Percentiles rank a stretch among this genome's conserved stretches.
Conservation (phyloP, 2,329 filamentous ascomycete genomes). For the Trichoderma atroviride region DNA sequence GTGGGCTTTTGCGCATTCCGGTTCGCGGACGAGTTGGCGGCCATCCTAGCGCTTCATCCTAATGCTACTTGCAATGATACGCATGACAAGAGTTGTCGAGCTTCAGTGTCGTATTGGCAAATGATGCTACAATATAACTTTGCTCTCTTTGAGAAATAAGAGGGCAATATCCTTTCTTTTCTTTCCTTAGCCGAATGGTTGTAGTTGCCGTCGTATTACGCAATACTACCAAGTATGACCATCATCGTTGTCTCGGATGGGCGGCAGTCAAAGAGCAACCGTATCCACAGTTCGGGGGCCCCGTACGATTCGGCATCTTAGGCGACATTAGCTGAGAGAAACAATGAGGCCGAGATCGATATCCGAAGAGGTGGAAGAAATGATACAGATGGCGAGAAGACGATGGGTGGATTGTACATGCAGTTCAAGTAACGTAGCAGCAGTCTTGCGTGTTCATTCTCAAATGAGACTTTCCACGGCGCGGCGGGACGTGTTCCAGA, state of each 20-base stretch:
- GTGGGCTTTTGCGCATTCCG: not conserved
- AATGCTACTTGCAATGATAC: not conserved
- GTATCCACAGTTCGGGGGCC: slow-evolving; percentile 6
- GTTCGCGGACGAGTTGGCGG: not conserved
- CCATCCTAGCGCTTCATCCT: not conserved
- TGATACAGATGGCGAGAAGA: not conserved
- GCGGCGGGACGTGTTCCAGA: not conserved
- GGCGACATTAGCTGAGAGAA: not conserved
- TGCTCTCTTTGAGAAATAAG: not conserved
- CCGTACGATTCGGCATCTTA: not conserved
- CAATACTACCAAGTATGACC: not conserved
- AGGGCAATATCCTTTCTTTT: not conserved
- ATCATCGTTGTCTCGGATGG: not conserved
- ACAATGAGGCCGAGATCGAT: not conserved
- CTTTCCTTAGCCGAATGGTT: not conserved
- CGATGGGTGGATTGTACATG: not conserved
- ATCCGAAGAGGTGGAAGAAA: not conserved
- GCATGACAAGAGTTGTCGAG: not conserved
- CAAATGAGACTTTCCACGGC: not conserved
- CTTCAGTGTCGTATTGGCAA: not conserved
- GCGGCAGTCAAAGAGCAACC: not conserved
- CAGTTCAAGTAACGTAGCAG: slow-evolving; percentile 5
- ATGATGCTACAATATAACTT: not conserved
- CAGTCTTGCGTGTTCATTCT: not conserved
- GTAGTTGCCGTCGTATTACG: not conserved